phyloP scores from a whole-genome alignment of 176 grass and related monocot genomes.

The Alloteropsis semialata region DNA sequence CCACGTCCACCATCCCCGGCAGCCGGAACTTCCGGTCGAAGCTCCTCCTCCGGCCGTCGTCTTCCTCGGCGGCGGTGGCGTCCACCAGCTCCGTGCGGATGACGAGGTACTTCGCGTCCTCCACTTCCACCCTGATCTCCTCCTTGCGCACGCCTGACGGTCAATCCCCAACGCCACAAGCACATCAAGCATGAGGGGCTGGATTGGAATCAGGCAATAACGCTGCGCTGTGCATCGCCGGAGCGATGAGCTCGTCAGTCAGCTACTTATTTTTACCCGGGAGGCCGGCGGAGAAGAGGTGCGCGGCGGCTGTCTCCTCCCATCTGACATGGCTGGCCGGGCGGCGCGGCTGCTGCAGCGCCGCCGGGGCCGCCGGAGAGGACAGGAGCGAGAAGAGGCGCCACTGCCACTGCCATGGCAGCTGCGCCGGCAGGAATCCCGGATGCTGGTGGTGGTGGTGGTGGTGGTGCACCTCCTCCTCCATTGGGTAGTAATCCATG shows the following conservation, averaged over 20 bases:
- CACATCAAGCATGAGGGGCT: too few species aligned
- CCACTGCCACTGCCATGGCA: constrained; percentile 44
- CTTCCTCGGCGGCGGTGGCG: neutral
- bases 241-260: too few species aligned
- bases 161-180: neutral
- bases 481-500: constrained; percentile 37
- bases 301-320: constrained; percentile 63
- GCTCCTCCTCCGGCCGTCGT: neutral
- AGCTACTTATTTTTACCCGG: constrained; percentile 53
- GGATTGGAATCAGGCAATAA: too few species aligned
- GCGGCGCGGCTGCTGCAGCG: neutral
- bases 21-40: constrained; percentile 85
- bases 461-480: constrained; percentile 6
- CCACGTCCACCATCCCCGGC: constrained; percentile 55
- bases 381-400: constrained; percentile 31
- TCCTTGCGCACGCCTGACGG: constrained; percentile 58
- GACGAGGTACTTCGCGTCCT: constrained; percentile 69
- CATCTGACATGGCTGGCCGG: constrained; percentile 56
- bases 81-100: constrained; percentile 56
- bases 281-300: constrained; percentile 62
- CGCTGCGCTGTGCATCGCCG: too few species aligned
- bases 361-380: neutral
- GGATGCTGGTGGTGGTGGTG: neutral
- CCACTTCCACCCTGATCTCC: constrained; percentile 81
- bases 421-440: neutral